Evolutionary conservation across 305 asterid species (phyloP).

Genomic region (Fraxinus velutina): DNA sequence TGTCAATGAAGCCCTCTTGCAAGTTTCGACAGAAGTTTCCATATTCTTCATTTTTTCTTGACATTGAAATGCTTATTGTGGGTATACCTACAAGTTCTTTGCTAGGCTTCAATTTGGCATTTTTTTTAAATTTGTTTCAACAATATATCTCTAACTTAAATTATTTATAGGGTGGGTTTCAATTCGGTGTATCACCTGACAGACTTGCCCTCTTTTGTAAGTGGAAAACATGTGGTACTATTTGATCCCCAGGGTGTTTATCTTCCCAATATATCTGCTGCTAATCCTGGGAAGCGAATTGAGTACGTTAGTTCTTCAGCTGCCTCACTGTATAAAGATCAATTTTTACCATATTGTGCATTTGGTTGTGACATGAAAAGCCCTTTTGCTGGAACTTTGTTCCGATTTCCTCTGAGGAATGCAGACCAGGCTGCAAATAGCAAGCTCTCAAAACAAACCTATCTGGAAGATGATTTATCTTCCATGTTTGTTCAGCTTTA

Average conservation of each 20-base stretch:
- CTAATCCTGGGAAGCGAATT: constrained; percentile 95
- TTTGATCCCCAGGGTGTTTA: constrained; percentile 96
- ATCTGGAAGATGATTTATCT: constrained; percentile 76
- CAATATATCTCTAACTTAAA: constrained; percentile 29
- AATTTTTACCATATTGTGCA: constrained; percentile 87
- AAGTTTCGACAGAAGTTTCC: neutral
- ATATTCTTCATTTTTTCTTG: constrained; percentile 6
- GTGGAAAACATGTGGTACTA: constrained; percentile 88
- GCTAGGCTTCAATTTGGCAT: constrained; percentile 15
- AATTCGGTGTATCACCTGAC: constrained; percentile 97
- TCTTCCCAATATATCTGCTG: constrained; percentile 77
- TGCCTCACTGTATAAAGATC: constrained; percentile 73
- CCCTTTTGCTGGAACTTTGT: constrained; percentile 87
- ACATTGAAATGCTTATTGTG: constrained; percentile 9
- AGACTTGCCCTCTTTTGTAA: constrained; percentile 92
- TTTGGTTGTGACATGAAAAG: constrained; percentile 91
- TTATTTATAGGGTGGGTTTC: constrained; percentile 90
- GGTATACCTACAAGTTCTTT: constrained; percentile 13
- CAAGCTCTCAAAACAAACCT: constrained; percentile 89
- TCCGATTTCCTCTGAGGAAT: constrained; percentile 97
- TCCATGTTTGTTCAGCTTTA: constrained; percentile 75
- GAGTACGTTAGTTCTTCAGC: constrained; percentile 88
- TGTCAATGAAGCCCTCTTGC: constrained; percentile 13
- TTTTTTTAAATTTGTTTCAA: constrained; percentile 17
- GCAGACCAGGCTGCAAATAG: constrained; percentile 80